Conservation (phyloP, 2,329 filamentous ascomycete species). For the Cordyceps tenuipes region DNA sequence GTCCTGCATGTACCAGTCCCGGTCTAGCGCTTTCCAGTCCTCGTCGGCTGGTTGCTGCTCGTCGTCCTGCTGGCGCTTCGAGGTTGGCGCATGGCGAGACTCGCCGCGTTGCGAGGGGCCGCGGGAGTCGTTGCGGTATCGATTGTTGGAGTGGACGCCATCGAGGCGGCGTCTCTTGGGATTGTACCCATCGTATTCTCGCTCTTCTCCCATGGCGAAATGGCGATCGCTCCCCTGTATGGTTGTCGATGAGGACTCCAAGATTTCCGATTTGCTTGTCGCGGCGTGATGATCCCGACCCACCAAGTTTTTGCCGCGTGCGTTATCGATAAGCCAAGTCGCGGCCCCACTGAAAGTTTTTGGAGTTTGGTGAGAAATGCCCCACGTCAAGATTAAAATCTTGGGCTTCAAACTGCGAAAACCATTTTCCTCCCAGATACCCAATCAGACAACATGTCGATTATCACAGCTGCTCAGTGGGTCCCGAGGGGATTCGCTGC, state of each 20-base stretch:
- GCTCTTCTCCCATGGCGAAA: conserved; percentile 25
- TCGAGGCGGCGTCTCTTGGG: conserved; percentile 32
- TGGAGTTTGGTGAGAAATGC: conserved; percentile 5
- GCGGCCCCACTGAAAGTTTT: conserved; percentile 13
- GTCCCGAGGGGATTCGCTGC: conserved; percentile 70
- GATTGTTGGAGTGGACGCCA: conserved; percentile 20
- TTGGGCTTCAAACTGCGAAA: conserved; percentile 1
- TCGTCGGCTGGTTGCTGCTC: conserved; percentile 57
- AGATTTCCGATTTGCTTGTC: background rate
- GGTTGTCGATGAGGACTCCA: background rate
- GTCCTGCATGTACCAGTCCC: conserved; percentile 88
- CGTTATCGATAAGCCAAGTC: conserved; percentile 11
- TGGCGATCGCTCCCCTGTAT: background rate
- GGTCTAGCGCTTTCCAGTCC: conserved; percentile 68
- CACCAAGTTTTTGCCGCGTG: conserved; percentile 14
- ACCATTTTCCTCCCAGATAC: conserved; percentile 16
- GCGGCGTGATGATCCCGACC: background rate
- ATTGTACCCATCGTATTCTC: conserved; percentile 30
- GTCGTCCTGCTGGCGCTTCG: conserved; percentile 27
- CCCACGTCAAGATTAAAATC: conserved; percentile 10
- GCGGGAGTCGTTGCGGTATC: conserved; percentile 26
- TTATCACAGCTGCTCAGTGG: conserved; percentile 72
- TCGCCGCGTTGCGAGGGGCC: conserved; percentile 26
- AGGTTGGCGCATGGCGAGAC: conserved; percentile 35
- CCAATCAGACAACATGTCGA: conserved; percentile 45